A percentile compares a stretch with the other conserved stretches of the same genome.
Evolutionary conservation across 2,329 filamentous ascomycete species (phyloP).

Genomic region (Acephala macrosclerotiorum): DNA sequence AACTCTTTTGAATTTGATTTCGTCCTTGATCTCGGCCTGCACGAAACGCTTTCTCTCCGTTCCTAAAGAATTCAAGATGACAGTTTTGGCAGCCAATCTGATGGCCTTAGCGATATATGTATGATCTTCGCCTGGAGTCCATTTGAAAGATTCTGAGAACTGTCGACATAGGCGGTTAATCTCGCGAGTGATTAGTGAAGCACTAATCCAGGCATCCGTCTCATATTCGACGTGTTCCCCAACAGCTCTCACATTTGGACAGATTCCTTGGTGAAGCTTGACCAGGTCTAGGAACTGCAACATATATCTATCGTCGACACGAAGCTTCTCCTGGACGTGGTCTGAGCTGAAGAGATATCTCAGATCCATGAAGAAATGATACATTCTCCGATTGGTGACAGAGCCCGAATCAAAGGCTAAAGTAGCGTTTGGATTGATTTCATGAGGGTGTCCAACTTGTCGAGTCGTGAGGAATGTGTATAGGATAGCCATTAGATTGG

Average conservation of each 20-base stretch:
- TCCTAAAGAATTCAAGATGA: constrained; percentile 89
- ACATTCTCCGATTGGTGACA: constrained; percentile 93
- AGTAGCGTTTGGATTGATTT: constrained; percentile 85
- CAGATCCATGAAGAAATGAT: constrained; percentile 96
- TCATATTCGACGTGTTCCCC: constrained; percentile 98
- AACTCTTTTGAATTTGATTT: constrained; percentile 81
- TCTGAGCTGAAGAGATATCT: constrained; percentile 89
- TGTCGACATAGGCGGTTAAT: constrained; percentile 92
- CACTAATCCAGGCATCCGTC: constrained; percentile 97
- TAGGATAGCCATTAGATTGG: constrained; percentile 91
- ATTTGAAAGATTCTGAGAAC: constrained; percentile 85
- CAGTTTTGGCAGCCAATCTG: constrained; percentile 77
- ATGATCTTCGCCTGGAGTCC: constrained; percentile 69
- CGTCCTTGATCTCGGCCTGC: constrained; percentile 86
- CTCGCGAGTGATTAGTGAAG: constrained; percentile 91
- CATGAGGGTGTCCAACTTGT: constrained; percentile 92
- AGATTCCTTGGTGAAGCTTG: constrained; percentile 96
- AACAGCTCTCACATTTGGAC: constrained; percentile 88
- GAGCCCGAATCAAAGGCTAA: constrained; percentile 94
- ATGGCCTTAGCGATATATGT: constrained; percentile 74
- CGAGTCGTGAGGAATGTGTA: constrained; percentile 97
- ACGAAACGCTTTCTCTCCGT: constrained; percentile 87
- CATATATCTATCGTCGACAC: constrained; percentile 85
- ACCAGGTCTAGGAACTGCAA: constrained; percentile 95
- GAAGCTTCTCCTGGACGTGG: constrained; percentile 85